phyloP scores from a whole-genome alignment of 306 rosid species.

The Casuarina glauca region DNA sequence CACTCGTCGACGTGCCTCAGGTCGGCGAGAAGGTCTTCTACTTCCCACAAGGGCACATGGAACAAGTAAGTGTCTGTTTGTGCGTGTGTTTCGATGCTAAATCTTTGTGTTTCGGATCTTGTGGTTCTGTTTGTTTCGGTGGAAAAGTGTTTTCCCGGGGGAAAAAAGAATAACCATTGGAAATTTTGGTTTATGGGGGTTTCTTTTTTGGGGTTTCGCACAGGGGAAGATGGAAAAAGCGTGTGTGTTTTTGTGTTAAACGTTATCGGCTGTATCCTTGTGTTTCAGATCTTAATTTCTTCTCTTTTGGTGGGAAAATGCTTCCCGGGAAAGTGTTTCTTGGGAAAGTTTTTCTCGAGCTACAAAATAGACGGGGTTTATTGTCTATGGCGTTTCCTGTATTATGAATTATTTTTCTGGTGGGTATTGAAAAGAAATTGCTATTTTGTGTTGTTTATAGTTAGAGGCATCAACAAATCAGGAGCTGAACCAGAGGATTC shows the following conservation, averaged over 20 bases:
- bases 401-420: slow-evolving; percentile 6
- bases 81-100: not conserved
- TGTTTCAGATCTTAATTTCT: too few species aligned
- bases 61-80: slow-evolving; percentile 56
- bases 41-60: slow-evolving; percentile 97
- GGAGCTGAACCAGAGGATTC: slow-evolving; percentile 76
- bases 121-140: not conserved
- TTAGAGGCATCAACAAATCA: slow-evolving; percentile 88
- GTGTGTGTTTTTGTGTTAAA: slow-evolving; percentile 4
- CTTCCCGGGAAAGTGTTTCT: not conserved
- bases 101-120: slow-evolving; percentile 24
- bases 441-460: slow-evolving; percentile 39
- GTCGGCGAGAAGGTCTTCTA: slow-evolving; percentile 64
- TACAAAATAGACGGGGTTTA: not conserved
- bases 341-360: not conserved
- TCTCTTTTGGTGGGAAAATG: not conserved
- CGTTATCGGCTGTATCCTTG: not conserved
- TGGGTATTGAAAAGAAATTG: slow-evolving; percentile 1
- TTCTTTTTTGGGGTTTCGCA: slow-evolving; percentile 38
- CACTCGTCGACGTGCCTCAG: slow-evolving; percentile 80
- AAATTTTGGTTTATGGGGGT: not conserved
- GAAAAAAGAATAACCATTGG: not conserved
- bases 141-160: slow-evolving; percentile 2
- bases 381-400: not conserved
- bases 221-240: slow-evolving; percentile 97